Evolutionary conservation across 2,329 filamentous ascomycete genomes (phyloP), one percentile per base, ranked within the genome.

Genomic region (Basipetospora chlamydospora): DNA sequence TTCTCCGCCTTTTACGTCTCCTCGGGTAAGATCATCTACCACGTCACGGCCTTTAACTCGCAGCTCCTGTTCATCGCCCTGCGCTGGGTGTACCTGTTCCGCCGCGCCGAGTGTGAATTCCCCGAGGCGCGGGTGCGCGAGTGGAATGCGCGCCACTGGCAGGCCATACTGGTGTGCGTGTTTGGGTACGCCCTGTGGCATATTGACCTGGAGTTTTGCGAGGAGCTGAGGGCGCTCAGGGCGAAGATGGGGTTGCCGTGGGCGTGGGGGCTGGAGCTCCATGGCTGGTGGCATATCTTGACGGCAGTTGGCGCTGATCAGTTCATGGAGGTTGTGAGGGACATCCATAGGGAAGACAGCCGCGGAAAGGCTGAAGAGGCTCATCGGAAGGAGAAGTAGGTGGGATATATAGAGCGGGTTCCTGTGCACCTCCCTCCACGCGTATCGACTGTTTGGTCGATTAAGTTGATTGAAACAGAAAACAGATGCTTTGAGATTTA

Each of bases 251-350:
- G 72, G 0, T 48, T 73, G 30, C 72, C 72, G 0, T 70, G 59
- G 61, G 66, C 63, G 2, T 72, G 67, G 49, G 23, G 70, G 1
- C 48, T 77, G 4, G 73, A 77, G 51, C 47, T 76, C 10, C 73
- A 77, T 45, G 73, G 70, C 1, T 77, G 71, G 73, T 77, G 73
- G 73, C 73, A 77, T 44, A 52, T 77, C 12, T 52, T 74, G 18
- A 77, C 72, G 0, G 73, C 68, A 0, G 54, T 70, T 15, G 64
- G 67, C 1, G 69, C 70, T 4, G 60, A 59, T 17, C 47, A 49
- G 32, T 59, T 57, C 29, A 62, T 63, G 50, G 40, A 46, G 2
- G 46, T 54, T 15, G 42, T 42, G 25, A 44, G 51, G 30, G 51
- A 54, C 11, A 41, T 52, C 9, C 45, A 43, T 3, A 42, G 42